phyloP scores from a whole-genome alignment of 2,329 filamentous ascomycete genomes.

The Lachnellula arida region DNA sequence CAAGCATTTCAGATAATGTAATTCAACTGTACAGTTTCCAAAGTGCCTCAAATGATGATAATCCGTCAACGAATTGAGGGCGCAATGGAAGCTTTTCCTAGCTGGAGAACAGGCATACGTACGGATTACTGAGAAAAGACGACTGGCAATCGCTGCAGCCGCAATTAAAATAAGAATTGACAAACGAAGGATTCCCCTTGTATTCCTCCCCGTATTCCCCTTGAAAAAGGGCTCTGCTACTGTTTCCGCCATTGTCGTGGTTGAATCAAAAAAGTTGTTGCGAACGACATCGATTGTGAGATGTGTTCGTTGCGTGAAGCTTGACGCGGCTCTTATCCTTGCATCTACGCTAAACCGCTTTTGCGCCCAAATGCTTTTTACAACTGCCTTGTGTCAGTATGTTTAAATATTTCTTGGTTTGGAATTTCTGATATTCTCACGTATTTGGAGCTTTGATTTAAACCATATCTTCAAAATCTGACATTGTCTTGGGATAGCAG shows the following conservation, averaged over 20 bases:
- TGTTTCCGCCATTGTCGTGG: conserved; percentile 37
- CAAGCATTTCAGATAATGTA: conserved; percentile 9
- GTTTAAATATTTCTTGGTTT: background rate
- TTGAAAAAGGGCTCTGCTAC: conserved; percentile 53
- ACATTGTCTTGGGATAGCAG: too few species aligned
- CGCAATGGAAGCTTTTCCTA: background rate
- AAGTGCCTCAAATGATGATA: background rate
- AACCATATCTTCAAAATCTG: too few species aligned
- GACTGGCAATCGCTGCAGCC: conserved; percentile 83
- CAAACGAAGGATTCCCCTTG: conserved; percentile 78
- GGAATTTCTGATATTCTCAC: background rate
- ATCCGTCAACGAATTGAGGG: background rate
- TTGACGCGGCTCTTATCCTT: conserved; percentile 24
- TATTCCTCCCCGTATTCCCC: conserved; percentile 74
- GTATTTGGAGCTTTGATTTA: too few species aligned
- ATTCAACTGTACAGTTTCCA: background rate
- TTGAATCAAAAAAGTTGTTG: conserved; percentile 27
- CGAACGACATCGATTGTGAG: conserved; percentile 16
- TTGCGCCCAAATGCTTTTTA: background rate
- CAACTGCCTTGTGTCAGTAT: background rate
- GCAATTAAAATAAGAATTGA: conserved; percentile 90
- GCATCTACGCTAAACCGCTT: conserved; percentile 1
- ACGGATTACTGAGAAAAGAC: conserved; percentile 98
- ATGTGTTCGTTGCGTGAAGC: conserved; percentile 27
- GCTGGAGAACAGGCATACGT: conserved; percentile 40